phyloP scores from a whole-genome alignment of 805 yeast species.

The Clavispora phyllophila region DNA sequence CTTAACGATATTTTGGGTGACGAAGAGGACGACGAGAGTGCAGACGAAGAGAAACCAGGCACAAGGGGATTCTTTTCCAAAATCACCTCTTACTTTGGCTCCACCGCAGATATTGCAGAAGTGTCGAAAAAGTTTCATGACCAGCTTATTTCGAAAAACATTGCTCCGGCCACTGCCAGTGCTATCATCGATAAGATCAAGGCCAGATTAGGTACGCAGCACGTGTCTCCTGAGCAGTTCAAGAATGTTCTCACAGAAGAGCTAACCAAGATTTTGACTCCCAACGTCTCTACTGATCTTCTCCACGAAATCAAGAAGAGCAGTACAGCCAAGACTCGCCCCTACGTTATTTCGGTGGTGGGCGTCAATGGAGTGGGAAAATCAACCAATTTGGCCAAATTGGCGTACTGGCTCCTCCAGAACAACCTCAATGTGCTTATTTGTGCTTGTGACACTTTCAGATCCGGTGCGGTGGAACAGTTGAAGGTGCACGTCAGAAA shows the following conservation, averaged over 20 bases:
- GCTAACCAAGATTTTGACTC: slow-evolving; percentile 75
- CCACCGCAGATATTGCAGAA: slow-evolving; percentile 47
- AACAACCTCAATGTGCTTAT: slow-evolving; percentile 81
- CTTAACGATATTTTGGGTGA: slow-evolving; percentile 35
- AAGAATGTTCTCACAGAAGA: slow-evolving; percentile 60
- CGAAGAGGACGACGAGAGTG: slow-evolving; percentile 20
- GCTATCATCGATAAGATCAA: slow-evolving; percentile 67
- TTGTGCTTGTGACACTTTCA: slow-evolving; percentile 96
- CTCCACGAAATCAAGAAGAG: slow-evolving; percentile 69
- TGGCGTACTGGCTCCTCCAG: slow-evolving; percentile 93
- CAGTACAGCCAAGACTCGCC: slow-evolving; percentile 36
- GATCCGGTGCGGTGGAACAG: slow-evolving; percentile 99
- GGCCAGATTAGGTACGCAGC: slow-evolving; percentile 59
- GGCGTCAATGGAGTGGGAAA: slow-evolving; percentile 99
- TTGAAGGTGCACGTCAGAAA: slow-evolving; percentile 89
- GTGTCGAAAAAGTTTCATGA: slow-evolving; percentile 64
- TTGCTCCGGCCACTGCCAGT: slow-evolving; percentile 84
- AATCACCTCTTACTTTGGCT: slow-evolving; percentile 34
- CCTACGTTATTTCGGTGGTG: slow-evolving; percentile 94
- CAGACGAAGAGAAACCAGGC: background rate
- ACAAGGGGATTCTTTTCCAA: slow-evolving; percentile 25
- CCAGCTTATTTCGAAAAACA: slow-evolving; percentile 79
- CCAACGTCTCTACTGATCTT: slow-evolving; percentile 84
- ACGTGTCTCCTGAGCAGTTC: slow-evolving; percentile 68
- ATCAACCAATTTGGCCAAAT: slow-evolving; percentile 88